phyloP scores from a whole-genome alignment of 805 yeast genomes.

The Nakazawaea pomicola region DNA sequence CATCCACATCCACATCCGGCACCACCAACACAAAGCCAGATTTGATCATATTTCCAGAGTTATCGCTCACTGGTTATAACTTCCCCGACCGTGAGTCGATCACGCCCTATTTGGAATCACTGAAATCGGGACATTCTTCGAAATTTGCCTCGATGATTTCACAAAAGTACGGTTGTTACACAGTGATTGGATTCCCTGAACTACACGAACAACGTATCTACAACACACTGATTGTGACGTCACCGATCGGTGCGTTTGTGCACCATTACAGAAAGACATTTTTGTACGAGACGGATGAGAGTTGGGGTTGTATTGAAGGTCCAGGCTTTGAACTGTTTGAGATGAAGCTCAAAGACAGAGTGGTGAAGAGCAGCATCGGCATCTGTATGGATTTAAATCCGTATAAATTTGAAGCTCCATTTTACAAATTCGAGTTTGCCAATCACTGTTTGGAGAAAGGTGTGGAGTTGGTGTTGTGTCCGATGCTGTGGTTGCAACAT shows the following conservation, averaged over 20 bases:
- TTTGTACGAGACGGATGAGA: conserved; percentile 72
- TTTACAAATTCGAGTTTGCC: conserved; percentile 68
- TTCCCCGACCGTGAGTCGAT: conserved; percentile 45
- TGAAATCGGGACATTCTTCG: conserved; percentile 41
- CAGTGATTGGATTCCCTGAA: conserved; percentile 85
- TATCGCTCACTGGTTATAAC: conserved; percentile 82
- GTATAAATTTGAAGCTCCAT: conserved; percentile 76
- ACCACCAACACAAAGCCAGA: conserved; percentile 38
- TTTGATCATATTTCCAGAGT: conserved; percentile 75
- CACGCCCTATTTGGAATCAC: conserved; percentile 51
- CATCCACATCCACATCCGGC: no score
- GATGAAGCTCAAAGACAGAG: conserved; percentile 26
- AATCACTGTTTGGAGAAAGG: conserved; percentile 39
- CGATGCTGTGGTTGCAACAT: conserved; percentile 81
- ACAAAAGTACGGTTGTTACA: conserved; percentile 47
- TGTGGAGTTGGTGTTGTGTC: conserved; percentile 59
- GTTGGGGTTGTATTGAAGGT: conserved; percentile 80
- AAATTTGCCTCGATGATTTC: conserved; percentile 56
- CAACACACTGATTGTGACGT: conserved; percentile 68
- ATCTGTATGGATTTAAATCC: conserved; percentile 96
- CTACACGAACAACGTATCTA: conserved; percentile 32
- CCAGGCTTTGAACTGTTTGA: conserved; percentile 50
- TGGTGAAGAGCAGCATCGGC: conserved; percentile 56
- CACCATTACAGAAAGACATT: conserved; percentile 73
- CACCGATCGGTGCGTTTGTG: conserved; percentile 52